Percentiles rank a stretch among this genome's conserved stretches.
phyloP scores from a whole-genome alignment of 805 yeast genomes.

The Myxozyma udenii region DNA sequence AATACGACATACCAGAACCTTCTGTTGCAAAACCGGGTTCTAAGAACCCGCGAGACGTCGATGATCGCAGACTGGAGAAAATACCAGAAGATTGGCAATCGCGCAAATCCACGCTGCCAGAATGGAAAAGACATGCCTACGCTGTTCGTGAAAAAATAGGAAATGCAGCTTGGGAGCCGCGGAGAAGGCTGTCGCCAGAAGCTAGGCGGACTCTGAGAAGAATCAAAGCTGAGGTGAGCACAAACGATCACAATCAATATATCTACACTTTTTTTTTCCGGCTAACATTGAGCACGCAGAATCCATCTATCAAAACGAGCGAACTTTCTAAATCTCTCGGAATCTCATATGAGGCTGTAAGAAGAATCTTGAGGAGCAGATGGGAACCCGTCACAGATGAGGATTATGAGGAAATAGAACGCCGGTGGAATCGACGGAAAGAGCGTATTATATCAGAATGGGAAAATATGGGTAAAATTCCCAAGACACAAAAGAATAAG shows the following conservation, averaged over 20 bases:
- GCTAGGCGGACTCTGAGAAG: conserved; percentile 63
- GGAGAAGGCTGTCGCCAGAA: conserved; percentile 61
- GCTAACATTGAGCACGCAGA: conserved; percentile 20
- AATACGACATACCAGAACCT: conserved; percentile 9
- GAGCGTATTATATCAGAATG: conserved; percentile 29
- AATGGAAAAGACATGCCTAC: conserved; percentile 68
- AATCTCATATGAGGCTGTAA: conserved; percentile 76
- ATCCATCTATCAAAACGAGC: conserved; percentile 59
- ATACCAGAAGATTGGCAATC: conserved; percentile 49
- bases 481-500: conserved; percentile 1
- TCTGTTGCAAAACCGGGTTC: conserved; percentile 11
- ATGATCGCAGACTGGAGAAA: conserved; percentile 1
- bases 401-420: conserved; percentile 40
- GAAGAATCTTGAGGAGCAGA: conserved; percentile 71
- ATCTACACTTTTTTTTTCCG: neutral
- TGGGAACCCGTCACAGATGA: conserved; percentile 70
- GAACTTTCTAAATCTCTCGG: conserved; percentile 63
- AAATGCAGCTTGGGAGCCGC: conserved; percentile 62
- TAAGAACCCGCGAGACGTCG: neutral
- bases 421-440: conserved; percentile 56
- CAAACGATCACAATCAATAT: neutral
- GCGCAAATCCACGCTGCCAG: conserved; percentile 44
- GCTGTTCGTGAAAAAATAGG: conserved; percentile 61
- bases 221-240: conserved; percentile 49
- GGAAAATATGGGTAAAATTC: conserved; percentile 12